These are phyloP conservation scores for Wickerhamomyces bovis DNA, from an alignment of 805 yeast species.

Conservation along the genomic window DNA sequence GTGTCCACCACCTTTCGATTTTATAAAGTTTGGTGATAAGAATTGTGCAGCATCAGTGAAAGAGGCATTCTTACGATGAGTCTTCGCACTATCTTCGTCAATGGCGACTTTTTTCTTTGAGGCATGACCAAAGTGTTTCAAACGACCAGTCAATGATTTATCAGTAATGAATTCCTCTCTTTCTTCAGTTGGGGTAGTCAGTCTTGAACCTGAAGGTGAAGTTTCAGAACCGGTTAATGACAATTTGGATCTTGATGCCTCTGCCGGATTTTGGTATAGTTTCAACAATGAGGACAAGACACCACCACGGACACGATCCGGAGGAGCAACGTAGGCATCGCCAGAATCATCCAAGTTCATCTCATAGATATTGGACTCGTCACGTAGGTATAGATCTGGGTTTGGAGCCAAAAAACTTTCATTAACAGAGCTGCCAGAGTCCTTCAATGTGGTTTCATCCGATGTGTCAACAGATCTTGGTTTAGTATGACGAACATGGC, in stretches of 20 bases:
- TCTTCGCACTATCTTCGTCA: conserved; percentile 13
- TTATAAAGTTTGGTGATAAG: conserved; percentile 11
- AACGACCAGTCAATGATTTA: conserved; percentile 9
- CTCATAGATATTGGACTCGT: conserved; percentile 21
- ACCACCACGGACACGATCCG: conserved; percentile 73
- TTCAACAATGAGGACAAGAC: conserved; percentile 73
- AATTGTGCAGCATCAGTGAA: conserved; percentile 17
- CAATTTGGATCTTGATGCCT: conserved; percentile 20
- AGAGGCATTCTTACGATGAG: conserved; percentile 17
- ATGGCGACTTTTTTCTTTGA: conserved; percentile 19
- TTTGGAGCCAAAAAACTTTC: conserved; percentile 31
- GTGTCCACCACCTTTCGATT: conserved; percentile 6
- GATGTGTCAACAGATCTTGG: conserved; percentile 4
- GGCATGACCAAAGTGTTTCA: conserved; percentile 14
- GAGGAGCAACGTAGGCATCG: conserved; percentile 47
- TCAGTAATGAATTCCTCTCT: conserved; percentile 4
- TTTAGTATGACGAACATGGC: conserved; percentile 14
- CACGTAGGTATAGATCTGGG: conserved; percentile 37
- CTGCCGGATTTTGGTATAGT: conserved; percentile 49
- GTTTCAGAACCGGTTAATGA: conserved; percentile 10
- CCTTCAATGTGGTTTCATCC: conserved; percentile 19
- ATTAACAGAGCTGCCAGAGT: conserved; percentile 17
- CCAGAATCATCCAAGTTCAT: conserved; percentile 26
- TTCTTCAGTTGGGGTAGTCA: conserved; percentile 14
- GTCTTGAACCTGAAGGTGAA: conserved; percentile 15